Evolutionary conservation across 2,329 filamentous ascomycete genomes (phyloP).

Genomic region (Neopestalotiopsis sp.): DNA sequence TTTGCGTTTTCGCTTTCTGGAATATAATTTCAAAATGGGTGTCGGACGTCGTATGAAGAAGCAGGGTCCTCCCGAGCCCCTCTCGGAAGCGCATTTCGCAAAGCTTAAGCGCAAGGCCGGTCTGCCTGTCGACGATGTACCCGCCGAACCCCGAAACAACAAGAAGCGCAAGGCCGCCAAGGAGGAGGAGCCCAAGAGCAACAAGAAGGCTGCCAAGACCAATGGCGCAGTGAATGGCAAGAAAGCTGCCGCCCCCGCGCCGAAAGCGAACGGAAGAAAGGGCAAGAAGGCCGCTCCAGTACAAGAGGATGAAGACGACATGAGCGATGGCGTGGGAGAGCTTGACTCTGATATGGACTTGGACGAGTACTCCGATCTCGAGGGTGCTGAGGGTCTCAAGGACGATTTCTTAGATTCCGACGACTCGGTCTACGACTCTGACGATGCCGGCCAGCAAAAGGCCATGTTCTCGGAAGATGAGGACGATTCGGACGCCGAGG

Average conservation of each 20-base stretch:
- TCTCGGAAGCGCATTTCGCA: conserved; percentile 80
- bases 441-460: conserved; percentile 63
- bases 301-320: conserved; percentile 52
- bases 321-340: conserved; percentile 51
- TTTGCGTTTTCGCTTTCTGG: background rate
- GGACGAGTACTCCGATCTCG: conserved; percentile 46
- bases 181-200: conserved; percentile 41
- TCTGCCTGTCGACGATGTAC: conserved; percentile 64
- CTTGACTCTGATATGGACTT: conserved; percentile 45
- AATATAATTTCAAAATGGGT: conserved; percentile 69
- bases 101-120: conserved; percentile 86
- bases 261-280: conserved; percentile 32
- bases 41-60: conserved; percentile 93
- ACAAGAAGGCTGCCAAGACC: conserved; percentile 43
- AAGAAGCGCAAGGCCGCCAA: conserved; percentile 61
- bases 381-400: conserved; percentile 45
- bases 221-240: conserved; percentile 39
- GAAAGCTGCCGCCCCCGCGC: conserved; percentile 25
- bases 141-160: conserved; percentile 62
- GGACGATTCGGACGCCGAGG: conserved; percentile 85
- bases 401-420: conserved; percentile 68
- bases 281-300: conserved; percentile 41
- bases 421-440: conserved; percentile 74
- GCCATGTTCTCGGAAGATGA: conserved; percentile 96
- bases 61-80: conserved; percentile 83